phyloP scores from a whole-genome alignment of 805 yeast genomes.

The Hyphopichia homilentoma region DNA sequence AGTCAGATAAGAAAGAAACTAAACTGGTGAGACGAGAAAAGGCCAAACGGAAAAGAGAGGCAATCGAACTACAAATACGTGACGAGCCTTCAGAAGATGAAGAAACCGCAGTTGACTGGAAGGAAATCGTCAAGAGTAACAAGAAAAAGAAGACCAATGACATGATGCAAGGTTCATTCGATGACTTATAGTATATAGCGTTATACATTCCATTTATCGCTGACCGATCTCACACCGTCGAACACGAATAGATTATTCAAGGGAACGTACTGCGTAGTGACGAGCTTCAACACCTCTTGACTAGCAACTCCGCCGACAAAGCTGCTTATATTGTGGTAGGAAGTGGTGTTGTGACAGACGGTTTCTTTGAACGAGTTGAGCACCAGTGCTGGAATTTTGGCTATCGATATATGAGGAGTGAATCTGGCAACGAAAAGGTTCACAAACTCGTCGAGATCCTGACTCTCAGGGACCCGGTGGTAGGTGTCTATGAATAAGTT shows the following conservation, averaged over 20 bases:
- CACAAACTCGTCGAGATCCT: constrained; percentile 17
- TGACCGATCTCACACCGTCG: constrained; percentile 63
- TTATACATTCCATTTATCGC: constrained; percentile 37
- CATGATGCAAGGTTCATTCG: constrained; percentile 57
- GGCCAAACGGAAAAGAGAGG: constrained; percentile 61
- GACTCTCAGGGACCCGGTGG: constrained; percentile 12
- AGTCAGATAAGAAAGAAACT: constrained; percentile 56
- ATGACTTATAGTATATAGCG: constrained; percentile 30
- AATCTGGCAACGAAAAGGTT: constrained; percentile 14
- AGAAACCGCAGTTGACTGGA: constrained; percentile 76
- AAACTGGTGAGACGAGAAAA: constrained; percentile 65
- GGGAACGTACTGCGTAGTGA: constrained; percentile 81
- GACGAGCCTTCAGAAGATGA: constrained; percentile 44
- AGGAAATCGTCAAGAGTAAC: constrained; percentile 64
- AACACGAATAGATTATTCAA: constrained; percentile 64
- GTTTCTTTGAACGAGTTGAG: constrained; percentile 25
- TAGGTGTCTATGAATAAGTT: constrained; percentile 15
- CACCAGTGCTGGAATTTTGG: constrained; percentile 13
- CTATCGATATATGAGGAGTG: constrained; percentile 12
- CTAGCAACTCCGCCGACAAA: constrained; percentile 81
- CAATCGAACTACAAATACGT: constrained; percentile 52
- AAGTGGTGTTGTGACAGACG: constrained; percentile 36
- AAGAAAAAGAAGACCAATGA: constrained; percentile 53
- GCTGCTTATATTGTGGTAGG: constrained; percentile 58
- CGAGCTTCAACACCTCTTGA: constrained; percentile 74